Conservation (phyloP, 2,329 filamentous ascomycete genomes). For the Endocalyx cinctus region DNA sequence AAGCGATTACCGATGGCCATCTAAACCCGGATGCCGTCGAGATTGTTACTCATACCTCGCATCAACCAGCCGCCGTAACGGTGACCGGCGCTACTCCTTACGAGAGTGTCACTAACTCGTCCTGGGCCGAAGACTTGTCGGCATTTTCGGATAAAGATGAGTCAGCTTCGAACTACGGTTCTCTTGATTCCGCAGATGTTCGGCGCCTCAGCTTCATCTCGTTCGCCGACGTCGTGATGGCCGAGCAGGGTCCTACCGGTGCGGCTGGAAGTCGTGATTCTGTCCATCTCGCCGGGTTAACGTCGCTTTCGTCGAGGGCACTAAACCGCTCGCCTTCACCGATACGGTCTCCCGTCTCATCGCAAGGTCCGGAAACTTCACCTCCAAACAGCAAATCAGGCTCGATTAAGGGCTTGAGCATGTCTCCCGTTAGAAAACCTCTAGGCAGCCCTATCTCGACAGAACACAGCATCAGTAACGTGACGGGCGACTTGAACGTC, state of each 20-base stretch:
- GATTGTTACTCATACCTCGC: slow-evolving; percentile 81
- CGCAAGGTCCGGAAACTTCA: slow-evolving; percentile 62
- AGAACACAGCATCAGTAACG: slow-evolving; percentile 44
- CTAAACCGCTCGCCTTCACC: slow-evolving; percentile 73
- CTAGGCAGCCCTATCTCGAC: slow-evolving; percentile 60
- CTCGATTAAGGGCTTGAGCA: slow-evolving; percentile 69
- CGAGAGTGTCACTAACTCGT: slow-evolving; percentile 40
- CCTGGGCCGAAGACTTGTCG: slow-evolving; percentile 54
- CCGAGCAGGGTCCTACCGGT: slow-evolving; percentile 64
- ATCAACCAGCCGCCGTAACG: slow-evolving; percentile 71
- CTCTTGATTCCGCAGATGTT: slow-evolving; percentile 72
- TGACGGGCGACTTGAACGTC: slow-evolving; percentile 69
- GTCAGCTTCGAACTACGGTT: slow-evolving; percentile 68
- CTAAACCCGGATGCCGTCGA: slow-evolving; percentile 86
- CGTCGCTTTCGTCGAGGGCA: slow-evolving; percentile 48
- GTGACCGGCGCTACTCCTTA: slow-evolving; percentile 48
- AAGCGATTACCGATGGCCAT: slow-evolving; percentile 82
- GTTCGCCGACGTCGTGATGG: slow-evolving; percentile 91
- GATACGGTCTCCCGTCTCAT: slow-evolving; percentile 72
- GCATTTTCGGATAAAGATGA: slow-evolving; percentile 56
- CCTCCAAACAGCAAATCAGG: slow-evolving; percentile 73
- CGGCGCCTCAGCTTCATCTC: slow-evolving; percentile 90
- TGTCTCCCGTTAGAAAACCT: slow-evolving; percentile 57
- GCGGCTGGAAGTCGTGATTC: slow-evolving; percentile 59
- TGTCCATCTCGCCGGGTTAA: slow-evolving; percentile 63